Evolutionary conservation across 768 basidiomycete species (phyloP).

Genomic region (Exsudoporus frostii): DNA sequence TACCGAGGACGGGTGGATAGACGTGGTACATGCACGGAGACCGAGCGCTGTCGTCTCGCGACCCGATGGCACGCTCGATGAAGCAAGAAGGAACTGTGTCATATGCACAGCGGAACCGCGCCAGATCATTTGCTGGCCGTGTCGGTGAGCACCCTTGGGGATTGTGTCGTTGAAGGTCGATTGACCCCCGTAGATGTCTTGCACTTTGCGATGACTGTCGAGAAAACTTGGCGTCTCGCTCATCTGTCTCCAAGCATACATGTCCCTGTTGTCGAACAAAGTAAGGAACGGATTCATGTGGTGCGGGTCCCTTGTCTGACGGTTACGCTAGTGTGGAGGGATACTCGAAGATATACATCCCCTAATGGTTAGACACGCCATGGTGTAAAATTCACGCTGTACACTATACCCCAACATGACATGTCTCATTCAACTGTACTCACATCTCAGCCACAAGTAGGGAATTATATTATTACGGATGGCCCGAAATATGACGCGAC

Average conservation of each 20-base stretch:
- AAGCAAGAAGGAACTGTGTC: conserved; percentile 50
- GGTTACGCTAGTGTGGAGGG: conserved; percentile 28
- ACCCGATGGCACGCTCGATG: conserved; percentile 25
- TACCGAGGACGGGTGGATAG: conserved; percentile 26
- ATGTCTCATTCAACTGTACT: conserved; percentile 8
- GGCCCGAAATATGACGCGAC: neutral
- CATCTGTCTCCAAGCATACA: conserved; percentile 45
- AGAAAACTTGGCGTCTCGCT: conserved; percentile 49
- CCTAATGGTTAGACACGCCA: conserved; percentile 12
- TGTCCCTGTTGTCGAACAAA: conserved; percentile 51
- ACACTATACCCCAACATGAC: conserved; percentile 10
- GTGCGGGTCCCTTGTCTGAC: neutral
- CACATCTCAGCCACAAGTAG: neutral
- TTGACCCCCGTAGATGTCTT: conserved; percentile 38
- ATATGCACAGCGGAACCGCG: conserved; percentile 67
- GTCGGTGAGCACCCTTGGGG: conserved; percentile 48
- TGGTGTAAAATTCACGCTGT: neutral
- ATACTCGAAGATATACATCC: conserved; percentile 35
- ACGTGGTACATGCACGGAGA: conserved; percentile 28
- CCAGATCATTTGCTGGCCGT: conserved; percentile 84
- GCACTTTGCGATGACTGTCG: conserved; percentile 54
- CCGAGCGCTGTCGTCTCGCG: conserved; percentile 16
- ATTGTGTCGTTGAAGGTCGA: neutral
- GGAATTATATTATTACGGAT: neutral
- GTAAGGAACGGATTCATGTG: conserved; percentile 30